phyloP scores from a whole-genome alignment of 2,329 filamentous ascomycete species.

The Mycosphaerella sp. region DNA sequence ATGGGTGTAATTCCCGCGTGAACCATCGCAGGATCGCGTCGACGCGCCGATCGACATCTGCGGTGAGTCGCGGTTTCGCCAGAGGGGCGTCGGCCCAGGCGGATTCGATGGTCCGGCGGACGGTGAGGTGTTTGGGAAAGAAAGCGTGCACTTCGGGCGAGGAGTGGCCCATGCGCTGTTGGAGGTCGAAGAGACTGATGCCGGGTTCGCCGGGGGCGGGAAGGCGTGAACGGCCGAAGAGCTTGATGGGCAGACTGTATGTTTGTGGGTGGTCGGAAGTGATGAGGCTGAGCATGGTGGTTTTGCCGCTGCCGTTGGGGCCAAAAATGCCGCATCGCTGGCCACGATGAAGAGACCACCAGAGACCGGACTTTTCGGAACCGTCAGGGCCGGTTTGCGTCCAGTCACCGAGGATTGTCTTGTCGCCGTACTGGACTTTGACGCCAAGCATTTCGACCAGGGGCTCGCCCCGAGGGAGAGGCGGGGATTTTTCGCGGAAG shows the following conservation, averaged over 20 bases:
- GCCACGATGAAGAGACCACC: conserved; percentile 76
- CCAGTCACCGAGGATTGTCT: conserved; percentile 77
- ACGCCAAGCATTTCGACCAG: conserved; percentile 85
- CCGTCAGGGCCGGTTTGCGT: conserved; percentile 49
- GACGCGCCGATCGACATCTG: conserved; percentile 53
- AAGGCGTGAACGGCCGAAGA: conserved; percentile 77
- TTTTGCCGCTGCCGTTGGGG: conserved; percentile 91
- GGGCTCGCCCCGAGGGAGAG: conserved; percentile 51
- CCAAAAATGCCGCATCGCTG: conserved; percentile 91
- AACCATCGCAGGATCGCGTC: conserved; percentile 71
- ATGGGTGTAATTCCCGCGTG: conserved; percentile 64
- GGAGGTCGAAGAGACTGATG: conserved; percentile 88
- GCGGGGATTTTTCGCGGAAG: conserved; percentile 21
- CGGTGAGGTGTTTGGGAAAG: conserved; percentile 70
- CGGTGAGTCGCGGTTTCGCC: conserved; percentile 58
- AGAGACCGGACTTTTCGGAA: conserved; percentile 51
- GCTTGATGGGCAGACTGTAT: conserved; percentile 77
- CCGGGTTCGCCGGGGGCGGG: conserved; percentile 65
- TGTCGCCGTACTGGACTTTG: conserved; percentile 70
- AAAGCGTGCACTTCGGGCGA: conserved; percentile 91
- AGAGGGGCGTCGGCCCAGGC: conserved; percentile 88
- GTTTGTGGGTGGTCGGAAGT: conserved; percentile 94
- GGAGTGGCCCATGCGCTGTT: conserved; percentile 82
- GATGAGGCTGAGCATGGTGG: conserved; percentile 83
- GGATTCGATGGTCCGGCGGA: conserved; percentile 71